Base-by-base conservation (phyloP, 2,329 filamentous ascomycete genomes). In the Fusarium solani-melongenae region DNA sequence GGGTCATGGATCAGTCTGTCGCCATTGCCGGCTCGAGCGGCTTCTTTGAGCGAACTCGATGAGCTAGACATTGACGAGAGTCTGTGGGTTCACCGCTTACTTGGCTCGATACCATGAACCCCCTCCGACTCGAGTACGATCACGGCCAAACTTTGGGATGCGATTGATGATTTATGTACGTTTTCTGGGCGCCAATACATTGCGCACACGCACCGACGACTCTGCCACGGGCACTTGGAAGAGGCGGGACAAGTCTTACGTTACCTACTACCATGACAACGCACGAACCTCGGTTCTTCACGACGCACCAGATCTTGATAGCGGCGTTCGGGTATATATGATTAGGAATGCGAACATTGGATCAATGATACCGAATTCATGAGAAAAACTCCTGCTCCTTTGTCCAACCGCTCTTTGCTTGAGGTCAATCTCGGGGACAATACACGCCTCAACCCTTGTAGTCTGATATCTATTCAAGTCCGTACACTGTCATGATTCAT, bases 1-100 rank as follows among this genome's bases (percentile, higher is more conserved):
- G 95, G 91, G 93, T 98, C 74, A 97, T 99, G 95, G 96, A 99
- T 83, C 93, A 97, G 86, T 97, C 95, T 33, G 94, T 98, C 34
- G 95, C 95, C 44, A 90, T 98, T 66, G 94, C 98, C 81, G 93
- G 94, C 46, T 92, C 93, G 57, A 97, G 94, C 81, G 90, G 92
- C 69, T 99, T 92, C 85, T 99, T 99, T 82, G 95, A 98, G 86
- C 90, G 96, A 80, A 95, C 91, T 83, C 90, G 95, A 86, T 97
- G 86, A 78, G 53, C 62, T 49, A 33, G 39, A 53, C 29, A 20
- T 15, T 34, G 38, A 20, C 17, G 10, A 6, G 58, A 34, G 31
- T 56, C 39, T 44, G 6, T 10, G 24, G 49, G 53, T 41, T 27
- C 58, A 22, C 46, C 49, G 33, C 38, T 64, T 71, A 49, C 44